Percentiles rank a stretch among this genome's conserved stretches.
Conservation (phyloP, 345 rosid species). For the Stellera chamaejasme region DNA sequence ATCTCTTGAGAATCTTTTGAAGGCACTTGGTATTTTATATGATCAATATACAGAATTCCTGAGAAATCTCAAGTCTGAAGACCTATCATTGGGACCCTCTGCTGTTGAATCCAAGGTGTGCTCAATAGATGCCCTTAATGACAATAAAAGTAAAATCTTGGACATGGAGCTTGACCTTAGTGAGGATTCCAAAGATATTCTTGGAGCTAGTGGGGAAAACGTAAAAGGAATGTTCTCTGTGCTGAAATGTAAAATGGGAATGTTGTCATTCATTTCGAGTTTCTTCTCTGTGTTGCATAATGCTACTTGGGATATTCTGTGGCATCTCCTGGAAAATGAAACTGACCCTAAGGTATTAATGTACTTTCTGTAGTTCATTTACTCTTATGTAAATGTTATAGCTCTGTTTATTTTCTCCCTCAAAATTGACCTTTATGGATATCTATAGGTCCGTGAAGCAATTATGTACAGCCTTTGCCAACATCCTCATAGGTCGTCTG, state of each 20-base stretch:
- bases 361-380: not conserved
- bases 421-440: slow-evolving; percentile 11
- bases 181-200: slow-evolving; percentile 45
- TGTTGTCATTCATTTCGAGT: slow-evolving; percentile 65
- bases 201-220: slow-evolving; percentile 39
- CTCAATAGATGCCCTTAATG: slow-evolving; percentile 18
- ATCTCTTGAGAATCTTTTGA: slow-evolving; percentile 60
- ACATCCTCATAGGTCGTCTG: slow-evolving; percentile 37
- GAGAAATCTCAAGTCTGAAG: slow-evolving; percentile 31
- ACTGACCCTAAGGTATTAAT: slow-evolving; percentile 49
- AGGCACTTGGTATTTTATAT: slow-evolving; percentile 42
- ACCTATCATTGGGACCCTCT: slow-evolving; percentile 17
- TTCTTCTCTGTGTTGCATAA: slow-evolving; percentile 45
- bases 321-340: slow-evolving; percentile 54
- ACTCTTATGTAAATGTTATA: slow-evolving; percentile 4
- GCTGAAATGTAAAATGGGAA: slow-evolving; percentile 67
- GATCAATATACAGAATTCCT: slow-evolving; percentile 36
- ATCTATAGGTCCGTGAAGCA: slow-evolving; percentile 52
- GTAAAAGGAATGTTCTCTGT: slow-evolving; percentile 35
- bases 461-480: slow-evolving; percentile 55
- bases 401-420: not conserved
- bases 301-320: slow-evolving; percentile 62
- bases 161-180: slow-evolving; percentile 75
- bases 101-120: slow-evolving; percentile 32
- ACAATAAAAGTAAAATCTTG: slow-evolving; percentile 42